A percentile compares a stretch with the other conserved stretches of the same genome.
Conservation (phyloP, 23 red algal species). For the Gracilaria gracilis region DNA sequence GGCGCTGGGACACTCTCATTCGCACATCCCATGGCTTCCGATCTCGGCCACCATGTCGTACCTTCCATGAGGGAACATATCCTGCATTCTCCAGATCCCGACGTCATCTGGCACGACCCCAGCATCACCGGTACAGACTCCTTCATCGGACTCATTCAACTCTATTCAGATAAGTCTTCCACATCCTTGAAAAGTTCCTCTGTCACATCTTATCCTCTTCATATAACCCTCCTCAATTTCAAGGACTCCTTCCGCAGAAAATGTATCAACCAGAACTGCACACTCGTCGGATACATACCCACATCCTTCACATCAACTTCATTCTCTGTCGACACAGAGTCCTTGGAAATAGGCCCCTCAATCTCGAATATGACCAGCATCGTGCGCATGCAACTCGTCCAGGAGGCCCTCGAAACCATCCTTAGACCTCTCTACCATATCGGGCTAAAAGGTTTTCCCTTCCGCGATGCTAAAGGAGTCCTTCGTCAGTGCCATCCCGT, state of each 20-base stretch:
- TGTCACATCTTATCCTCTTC: background rate
- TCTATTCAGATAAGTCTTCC: constrained; percentile 7
- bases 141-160: background rate
- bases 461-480: background rate
- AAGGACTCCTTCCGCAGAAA: background rate
- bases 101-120: constrained; percentile 7
- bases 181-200: background rate
- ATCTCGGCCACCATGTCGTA: background rate
- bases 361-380: background rate
- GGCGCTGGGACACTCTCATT: background rate
- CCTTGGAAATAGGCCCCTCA: background rate
- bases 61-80: background rate
- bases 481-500: constrained; percentile 1
- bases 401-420: background rate
- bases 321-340: background rate
- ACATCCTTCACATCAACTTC: background rate
- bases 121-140: background rate
- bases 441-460: background rate
- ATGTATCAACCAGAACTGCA: background rate
- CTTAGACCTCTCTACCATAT: background rate
- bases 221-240: constrained; percentile 18
- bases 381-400: background rate
- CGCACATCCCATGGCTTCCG: constrained; percentile 2
- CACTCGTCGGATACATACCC: background rate
- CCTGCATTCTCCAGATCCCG: background rate